Conservation (phyloP, 805 yeast species). For the Spathaspora arborariae region DNA sequence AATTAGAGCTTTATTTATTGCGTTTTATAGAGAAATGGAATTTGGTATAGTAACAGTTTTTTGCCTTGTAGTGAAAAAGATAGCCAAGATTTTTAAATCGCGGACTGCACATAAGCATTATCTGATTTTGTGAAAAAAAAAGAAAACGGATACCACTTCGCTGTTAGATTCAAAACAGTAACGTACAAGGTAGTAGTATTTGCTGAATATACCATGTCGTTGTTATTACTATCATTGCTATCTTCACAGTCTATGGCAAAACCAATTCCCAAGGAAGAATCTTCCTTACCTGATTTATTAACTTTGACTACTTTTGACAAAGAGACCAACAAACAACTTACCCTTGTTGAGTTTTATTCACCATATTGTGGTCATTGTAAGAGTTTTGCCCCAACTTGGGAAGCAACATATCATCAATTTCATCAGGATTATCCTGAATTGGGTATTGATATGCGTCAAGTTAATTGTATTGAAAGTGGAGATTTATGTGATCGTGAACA, state of each 20-base stretch:
- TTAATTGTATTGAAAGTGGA: slow-evolving; percentile 82
- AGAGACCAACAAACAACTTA: slow-evolving; percentile 48
- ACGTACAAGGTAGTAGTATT: too few relatives aligned
- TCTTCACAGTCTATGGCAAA: background rate
- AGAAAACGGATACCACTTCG: too few relatives aligned
- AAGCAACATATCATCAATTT: slow-evolving; percentile 52
- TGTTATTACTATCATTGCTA: background rate
- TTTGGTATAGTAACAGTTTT: background rate
- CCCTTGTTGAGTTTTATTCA: slow-evolving; percentile 84
- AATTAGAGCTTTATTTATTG: background rate
- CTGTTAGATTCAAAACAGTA: too few relatives aligned
- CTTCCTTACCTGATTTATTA: slow-evolving; percentile 47
- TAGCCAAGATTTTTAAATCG: background rate
- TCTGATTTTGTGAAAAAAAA: too few relatives aligned
- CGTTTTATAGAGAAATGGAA: background rate
- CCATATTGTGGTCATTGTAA: slow-evolving; percentile 88
- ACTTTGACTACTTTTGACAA: slow-evolving; percentile 48
- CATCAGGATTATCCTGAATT: slow-evolving; percentile 41
- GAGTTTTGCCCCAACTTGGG: slow-evolving; percentile 80
- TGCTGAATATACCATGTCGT: background rate
- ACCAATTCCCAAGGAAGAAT: background rate
- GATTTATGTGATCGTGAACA: slow-evolving; percentile 75
- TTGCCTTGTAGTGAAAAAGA: too few relatives aligned
- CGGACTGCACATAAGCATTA: too few relatives aligned
- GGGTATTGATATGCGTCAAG: slow-evolving; percentile 62